Evolutionary conservation across 139 green algal genomes (phyloP), one percentile per base, ranked within the genome.

Genomic region (Yamagishiella unicocca): DNA sequence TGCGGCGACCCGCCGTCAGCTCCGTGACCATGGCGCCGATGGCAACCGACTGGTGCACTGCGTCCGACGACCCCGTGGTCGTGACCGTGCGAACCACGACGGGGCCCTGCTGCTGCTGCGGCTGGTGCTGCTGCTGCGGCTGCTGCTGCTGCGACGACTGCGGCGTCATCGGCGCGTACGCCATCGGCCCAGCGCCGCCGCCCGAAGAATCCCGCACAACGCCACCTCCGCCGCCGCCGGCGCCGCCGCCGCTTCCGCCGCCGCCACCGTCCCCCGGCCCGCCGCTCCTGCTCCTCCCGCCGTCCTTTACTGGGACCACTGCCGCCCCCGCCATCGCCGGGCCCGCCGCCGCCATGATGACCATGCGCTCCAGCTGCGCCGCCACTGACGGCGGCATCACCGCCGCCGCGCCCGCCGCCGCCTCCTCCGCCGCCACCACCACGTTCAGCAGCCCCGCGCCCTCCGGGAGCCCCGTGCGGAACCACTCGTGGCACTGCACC

Each of bases 401-500:
- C 12, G 40, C 53, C 8, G 64, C 71, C 9, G 17, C 55, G 33
- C 81, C 73, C 24, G 83, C 72, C 40, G 29, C 78, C 55, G n/a
- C 40, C 78, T 31, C 61, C 42, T 75, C 87, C 24, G 64, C 68
- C 73, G 29, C 29, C 76, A 90, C 82, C 43, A 76, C 74, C 21
- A 77, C 42, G 66, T 94, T 94, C 80, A 93, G 91, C 29, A 84
- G 31, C 7, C 43, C 61, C 8, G 92, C 92, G 8, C 92, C 92
- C 33, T 91, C 87, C 1, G 92, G 92, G 72, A 94, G 84, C 21
- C 45, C 55, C 24, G 74, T 85, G 55, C n/a, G 79, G 84, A 94
- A 96, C 89, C 90, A 96, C 55, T 90, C 85, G 82, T 96, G 91
- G 29, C 42, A 46, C 85, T 91, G 31, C 50, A 82, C 76, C 19